Conservation (phyloP, 2,329 filamentous ascomycete genomes). For the Didymella pinodella region DNA sequence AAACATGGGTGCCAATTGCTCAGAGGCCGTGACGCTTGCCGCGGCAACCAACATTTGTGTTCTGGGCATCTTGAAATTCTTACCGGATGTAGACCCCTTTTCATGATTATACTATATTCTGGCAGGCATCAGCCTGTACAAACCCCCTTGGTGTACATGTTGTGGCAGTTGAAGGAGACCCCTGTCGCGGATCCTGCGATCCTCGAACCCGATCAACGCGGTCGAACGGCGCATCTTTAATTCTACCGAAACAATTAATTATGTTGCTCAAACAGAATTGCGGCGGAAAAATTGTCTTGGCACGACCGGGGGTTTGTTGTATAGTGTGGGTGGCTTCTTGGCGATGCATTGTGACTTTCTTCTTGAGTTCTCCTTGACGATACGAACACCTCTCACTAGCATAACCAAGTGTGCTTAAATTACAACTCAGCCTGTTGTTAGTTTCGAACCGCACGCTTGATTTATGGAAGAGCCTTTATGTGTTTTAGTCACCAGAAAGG, state of each 20-base stretch:
- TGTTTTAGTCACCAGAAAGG: neutral
- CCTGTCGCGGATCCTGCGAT: slow-evolving; percentile 12
- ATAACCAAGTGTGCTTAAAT: neutral
- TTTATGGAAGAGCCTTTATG: neutral
- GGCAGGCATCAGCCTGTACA: slow-evolving; percentile 3
- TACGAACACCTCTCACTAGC: neutral
- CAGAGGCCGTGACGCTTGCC: neutral
- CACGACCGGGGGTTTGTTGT: neutral
- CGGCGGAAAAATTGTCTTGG: neutral
- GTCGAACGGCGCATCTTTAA: neutral
- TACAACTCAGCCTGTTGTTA: neutral
- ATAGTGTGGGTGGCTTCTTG: neutral
- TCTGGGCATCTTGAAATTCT: too few species aligned
- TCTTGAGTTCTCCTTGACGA: neutral
- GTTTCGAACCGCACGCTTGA: neutral
- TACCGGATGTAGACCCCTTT: too few species aligned
- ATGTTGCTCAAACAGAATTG: neutral
- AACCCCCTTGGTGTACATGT: slow-evolving; percentile 1
- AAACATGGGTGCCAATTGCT: too few species aligned
- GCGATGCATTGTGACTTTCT: neutral
- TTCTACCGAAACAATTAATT: neutral
- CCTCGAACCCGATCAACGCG: neutral
- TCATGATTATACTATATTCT: neutral
- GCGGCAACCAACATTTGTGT: too few species aligned
- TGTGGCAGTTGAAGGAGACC: neutral